Base-by-base conservation (phyloP, 768 basidiomycete species). In the Pleurotus giganteus region DNA sequence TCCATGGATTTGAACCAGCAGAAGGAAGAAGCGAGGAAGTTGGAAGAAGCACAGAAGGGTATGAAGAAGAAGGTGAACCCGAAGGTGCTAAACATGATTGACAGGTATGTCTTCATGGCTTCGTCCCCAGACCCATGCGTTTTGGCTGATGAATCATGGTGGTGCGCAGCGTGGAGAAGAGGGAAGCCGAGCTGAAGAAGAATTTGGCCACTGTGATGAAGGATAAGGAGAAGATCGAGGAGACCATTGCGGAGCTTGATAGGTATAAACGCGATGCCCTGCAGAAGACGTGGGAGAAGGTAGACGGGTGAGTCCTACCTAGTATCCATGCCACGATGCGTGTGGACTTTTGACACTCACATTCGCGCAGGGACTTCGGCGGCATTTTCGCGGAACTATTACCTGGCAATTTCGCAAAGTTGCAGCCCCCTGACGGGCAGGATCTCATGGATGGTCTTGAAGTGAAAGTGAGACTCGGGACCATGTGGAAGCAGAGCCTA, bases 61-160 rank as follows among this genome's bases (percentile, higher is more conserved):
- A 86, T 93, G 85, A 95, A 94, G 75, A 93, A 94, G 75, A 97
- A 95, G 69, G 80, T 98, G 63, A 98, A 99, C 62, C 87, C 88
- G 2, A 97, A 96, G 69, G 94, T 94, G 43, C 85, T 97, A 75
- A 91, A 88, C 61, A 95, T 95, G 90, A 91, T 98, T 47, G 96
- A 97, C 60, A 88, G 82, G 94, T 97, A 58, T 56, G 85, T 70
- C 5, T 15, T 51, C 28, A 5, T 31, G 37, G 26, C 19, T 36
- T 41, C 32, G 8, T 45, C 27, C 8, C 57, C 24, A 3, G 21
- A 24, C 24, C 29, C 28, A 43, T 13, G 9, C 19, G 21, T 12
- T 13, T 26, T 26, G 8, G 39, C 6, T 41, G 19, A 7, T 21
- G 39, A 29, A 9, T 41, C 36, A 27, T 7, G 31, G 44, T 23